phyloP scores from a whole-genome alignment of 2,329 filamentous ascomycete species.

The Exserohilum rostratum region DNA sequence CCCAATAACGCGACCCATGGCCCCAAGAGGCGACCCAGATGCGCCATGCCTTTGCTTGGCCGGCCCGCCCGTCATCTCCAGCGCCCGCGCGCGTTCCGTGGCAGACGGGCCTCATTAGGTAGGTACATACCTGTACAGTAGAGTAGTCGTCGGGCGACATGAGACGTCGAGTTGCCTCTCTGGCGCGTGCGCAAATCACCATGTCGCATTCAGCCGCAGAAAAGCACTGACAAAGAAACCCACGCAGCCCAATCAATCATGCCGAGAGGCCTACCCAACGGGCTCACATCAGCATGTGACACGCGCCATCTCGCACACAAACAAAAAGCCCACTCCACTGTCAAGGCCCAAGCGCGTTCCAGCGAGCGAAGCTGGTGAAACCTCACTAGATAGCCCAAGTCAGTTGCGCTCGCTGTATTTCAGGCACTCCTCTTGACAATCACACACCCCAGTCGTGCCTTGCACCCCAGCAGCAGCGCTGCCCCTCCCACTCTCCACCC shows the following conservation, averaged over 20 bases:
- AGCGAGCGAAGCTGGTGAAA: slow-evolving; percentile 12
- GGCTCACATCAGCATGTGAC: slow-evolving; percentile 7
- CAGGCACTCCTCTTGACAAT: background rate
- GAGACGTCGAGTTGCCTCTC: background rate
- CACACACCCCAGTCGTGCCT: slow-evolving; percentile 3
- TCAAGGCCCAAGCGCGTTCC: slow-evolving; percentile 2
- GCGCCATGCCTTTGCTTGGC: no score
- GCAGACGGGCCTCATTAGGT: no score
- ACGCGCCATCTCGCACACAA: background rate
- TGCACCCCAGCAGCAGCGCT: no score
- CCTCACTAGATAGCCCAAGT: background rate
- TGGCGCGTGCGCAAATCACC: slow-evolving; percentile 6
- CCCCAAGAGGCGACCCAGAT: no score
- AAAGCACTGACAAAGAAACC: slow-evolving; percentile 1
- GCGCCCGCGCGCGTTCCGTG: background rate
- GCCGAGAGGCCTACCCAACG: slow-evolving; percentile 1
- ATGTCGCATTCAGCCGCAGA: slow-evolving; percentile 6
- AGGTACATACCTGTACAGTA: background rate
- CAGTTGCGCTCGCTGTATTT: no score
- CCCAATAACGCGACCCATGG: no score
- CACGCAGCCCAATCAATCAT: slow-evolving; percentile 1
- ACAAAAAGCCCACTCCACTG: background rate
- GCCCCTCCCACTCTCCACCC: background rate
- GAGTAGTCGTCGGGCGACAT: background rate
- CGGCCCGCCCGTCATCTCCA: no score